phyloP scores from a whole-genome alignment of 768 basidiomycete genomes.

The Tricholoma bakamatsutake region DNA sequence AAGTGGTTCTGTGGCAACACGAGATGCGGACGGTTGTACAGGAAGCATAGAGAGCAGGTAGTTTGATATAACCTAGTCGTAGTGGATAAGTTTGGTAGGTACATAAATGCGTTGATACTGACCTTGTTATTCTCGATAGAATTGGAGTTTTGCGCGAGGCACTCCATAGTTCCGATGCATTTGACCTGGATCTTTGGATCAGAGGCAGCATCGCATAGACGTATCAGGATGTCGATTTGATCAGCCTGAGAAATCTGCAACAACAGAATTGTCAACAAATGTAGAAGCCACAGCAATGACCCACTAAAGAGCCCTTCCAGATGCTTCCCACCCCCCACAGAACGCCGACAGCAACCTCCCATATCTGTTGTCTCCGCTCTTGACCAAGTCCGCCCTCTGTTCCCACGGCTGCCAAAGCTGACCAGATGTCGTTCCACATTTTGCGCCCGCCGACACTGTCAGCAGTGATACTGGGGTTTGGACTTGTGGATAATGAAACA shows the following conservation, averaged over 20 bases:
- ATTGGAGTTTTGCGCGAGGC: conserved; percentile 65
- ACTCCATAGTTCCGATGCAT: conserved; percentile 82
- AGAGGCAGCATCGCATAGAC: conserved; percentile 49
- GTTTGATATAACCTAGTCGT: conserved; percentile 48
- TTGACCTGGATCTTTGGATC: conserved; percentile 60
- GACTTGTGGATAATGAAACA: conserved; percentile 56
- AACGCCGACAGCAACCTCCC: conserved; percentile 76
- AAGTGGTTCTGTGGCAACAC: conserved; percentile 57
- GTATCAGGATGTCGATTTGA: conserved; percentile 60
- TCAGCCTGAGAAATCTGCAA: conserved; percentile 50
- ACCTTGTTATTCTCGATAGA: conserved; percentile 66
- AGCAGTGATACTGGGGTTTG: conserved; percentile 33
- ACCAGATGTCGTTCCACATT: conserved; percentile 67
- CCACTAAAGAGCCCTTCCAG: conserved; percentile 64
- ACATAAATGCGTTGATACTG: conserved; percentile 10
- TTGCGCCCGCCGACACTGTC: conserved; percentile 44
- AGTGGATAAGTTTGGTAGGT: neutral
- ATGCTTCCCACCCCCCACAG: conserved; percentile 84
- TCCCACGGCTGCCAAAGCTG: conserved; percentile 52
- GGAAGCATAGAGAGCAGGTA: conserved; percentile 66
- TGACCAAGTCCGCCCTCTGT: conserved; percentile 56
- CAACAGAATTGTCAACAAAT: neutral
- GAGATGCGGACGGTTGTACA: conserved; percentile 29
- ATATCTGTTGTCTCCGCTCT: conserved; percentile 67
- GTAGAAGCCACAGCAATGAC: conserved; percentile 9